A percentile compares a stretch with the other conserved stretches of the same genome.
Conservation (phyloP, 2,329 filamentous ascomycete species). For the Fusarium miscanthi region DNA sequence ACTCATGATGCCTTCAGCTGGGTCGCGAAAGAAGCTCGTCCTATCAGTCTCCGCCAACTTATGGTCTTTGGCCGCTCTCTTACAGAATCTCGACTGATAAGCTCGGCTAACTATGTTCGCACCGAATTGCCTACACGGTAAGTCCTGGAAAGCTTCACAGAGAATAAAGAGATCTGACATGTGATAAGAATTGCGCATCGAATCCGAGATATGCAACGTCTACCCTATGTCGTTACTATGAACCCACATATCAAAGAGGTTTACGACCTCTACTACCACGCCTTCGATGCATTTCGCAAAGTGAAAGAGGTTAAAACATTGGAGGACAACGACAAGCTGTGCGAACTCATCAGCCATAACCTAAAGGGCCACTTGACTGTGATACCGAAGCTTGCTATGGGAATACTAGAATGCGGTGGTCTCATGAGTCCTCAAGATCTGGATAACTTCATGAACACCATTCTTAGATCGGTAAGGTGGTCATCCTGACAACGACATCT, state of each 20-base stretch:
- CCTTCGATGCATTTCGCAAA: slow-evolving; percentile 91
- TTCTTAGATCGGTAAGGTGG: slow-evolving; percentile 82
- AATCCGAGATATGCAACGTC: slow-evolving; percentile 94
- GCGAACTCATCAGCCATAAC: slow-evolving; percentile 80
- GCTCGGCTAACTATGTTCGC: slow-evolving; percentile 96
- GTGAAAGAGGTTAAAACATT: slow-evolving; percentile 85
- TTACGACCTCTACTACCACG: slow-evolving; percentile 95
- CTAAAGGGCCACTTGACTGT: slow-evolving; percentile 90
- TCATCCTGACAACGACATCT: neutral
- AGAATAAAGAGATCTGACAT: slow-evolving; percentile 18
- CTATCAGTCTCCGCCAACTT: slow-evolving; percentile 95
- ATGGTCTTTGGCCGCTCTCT: slow-evolving; percentile 97
- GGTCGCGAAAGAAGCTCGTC: slow-evolving; percentile 90
- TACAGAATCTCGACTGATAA: slow-evolving; percentile 88
- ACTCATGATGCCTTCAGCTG: slow-evolving; percentile 68
- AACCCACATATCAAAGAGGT: slow-evolving; percentile 94
- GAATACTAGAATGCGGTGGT: slow-evolving; percentile 88
- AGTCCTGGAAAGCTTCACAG: slow-evolving; percentile 24
- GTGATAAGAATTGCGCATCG: slow-evolving; percentile 82
- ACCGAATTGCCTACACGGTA: slow-evolving; percentile 83
- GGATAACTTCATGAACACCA: slow-evolving; percentile 94
- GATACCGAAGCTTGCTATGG: slow-evolving; percentile 94
- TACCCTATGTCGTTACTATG: slow-evolving; percentile 96
- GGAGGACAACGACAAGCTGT: slow-evolving; percentile 90
- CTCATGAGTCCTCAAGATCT: slow-evolving; percentile 84